These are phyloP conservation scores for Phalaenopsis aphrodite DNA, from an alignment of 106 monocot species.

Conservation along the genomic window DNA sequence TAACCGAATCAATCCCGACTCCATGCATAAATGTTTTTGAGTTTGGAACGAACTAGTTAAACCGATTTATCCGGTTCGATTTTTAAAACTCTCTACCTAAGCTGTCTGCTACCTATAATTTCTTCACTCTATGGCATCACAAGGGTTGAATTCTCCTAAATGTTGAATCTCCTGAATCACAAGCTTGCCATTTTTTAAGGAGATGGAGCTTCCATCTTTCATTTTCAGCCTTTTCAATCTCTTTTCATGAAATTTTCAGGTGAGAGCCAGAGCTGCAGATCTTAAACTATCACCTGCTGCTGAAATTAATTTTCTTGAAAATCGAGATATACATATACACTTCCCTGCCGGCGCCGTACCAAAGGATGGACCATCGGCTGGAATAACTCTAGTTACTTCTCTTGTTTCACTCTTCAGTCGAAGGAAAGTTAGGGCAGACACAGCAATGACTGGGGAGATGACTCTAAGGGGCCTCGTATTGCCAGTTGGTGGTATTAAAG, in stretches of 20 bases:
- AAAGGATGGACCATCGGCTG: conserved; percentile 98
- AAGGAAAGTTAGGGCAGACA: conserved; percentile 77
- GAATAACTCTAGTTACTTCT: conserved; percentile 95
- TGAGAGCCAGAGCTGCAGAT: conserved; percentile 82
- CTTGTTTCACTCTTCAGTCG: conserved; percentile 88
- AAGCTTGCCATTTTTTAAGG: no score
- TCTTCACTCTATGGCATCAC: no score
- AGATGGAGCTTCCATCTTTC: no score
- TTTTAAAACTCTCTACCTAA: no score
- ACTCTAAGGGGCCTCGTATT: conserved; percentile 89
- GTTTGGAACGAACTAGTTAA: no score
- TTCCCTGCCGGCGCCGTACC: conserved; percentile 98
- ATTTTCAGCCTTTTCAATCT: no score
- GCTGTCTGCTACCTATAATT: no score
- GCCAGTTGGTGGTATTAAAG: conserved; percentile 94
- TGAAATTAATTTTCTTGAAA: conserved; percentile 62
- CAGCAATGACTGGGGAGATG: conserved; percentile 98
- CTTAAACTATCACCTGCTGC: conserved; percentile 44
- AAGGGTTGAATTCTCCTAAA: no score
- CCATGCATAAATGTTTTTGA: no score
- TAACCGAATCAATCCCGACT: no score
- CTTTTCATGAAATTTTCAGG: conserved; percentile 26
- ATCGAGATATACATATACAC: conserved; percentile 90
- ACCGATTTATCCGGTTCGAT: no score
- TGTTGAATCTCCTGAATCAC: no score